Percentiles rank a stretch among this genome's conserved stretches.
Evolutionary conservation across 768 basidiomycete species (phyloP).

Genomic region (Sporobolomyces phaffii): DNA sequence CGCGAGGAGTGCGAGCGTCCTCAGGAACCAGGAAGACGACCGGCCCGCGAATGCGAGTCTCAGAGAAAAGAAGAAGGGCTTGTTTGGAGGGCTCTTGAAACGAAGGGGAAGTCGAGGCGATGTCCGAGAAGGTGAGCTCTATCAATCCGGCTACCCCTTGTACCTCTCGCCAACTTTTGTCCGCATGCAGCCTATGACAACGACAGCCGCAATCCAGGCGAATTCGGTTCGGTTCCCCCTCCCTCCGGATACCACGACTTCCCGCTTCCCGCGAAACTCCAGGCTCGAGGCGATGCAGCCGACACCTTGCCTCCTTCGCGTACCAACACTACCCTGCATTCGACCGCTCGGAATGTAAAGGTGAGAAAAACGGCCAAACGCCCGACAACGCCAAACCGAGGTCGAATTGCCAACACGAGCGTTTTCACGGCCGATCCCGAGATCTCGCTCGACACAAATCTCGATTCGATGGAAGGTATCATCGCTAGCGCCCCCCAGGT

Average conservation of each 20-base stretch:
- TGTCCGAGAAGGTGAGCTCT: slow-evolving; percentile 4
- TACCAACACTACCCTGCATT: background rate
- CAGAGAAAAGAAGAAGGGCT: slow-evolving; percentile 24
- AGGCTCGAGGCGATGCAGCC: slow-evolving; percentile 36
- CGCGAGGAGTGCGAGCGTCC: slow-evolving; percentile 11
- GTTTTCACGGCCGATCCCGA: slow-evolving; percentile 24
- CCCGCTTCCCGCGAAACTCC: slow-evolving; percentile 33
- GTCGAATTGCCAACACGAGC: no score
- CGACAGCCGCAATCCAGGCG: slow-evolving; percentile 5
- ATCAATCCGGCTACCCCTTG: no score
- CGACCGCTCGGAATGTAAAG: background rate
- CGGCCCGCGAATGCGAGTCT: background rate
- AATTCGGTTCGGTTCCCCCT: background rate
- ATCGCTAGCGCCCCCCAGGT: slow-evolving; percentile 50
- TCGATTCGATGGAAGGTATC: slow-evolving; percentile 76
- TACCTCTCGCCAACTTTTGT: no score
- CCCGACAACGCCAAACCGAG: slow-evolving; percentile 12
- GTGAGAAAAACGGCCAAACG: slow-evolving; percentile 18
- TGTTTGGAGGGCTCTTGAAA: slow-evolving; percentile 29
- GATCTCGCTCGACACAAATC: slow-evolving; percentile 60
- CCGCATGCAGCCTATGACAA: slow-evolving; percentile 15
- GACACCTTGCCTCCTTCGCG: background rate
- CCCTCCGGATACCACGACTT: slow-evolving; percentile 14
- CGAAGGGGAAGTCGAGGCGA: slow-evolving; percentile 14
- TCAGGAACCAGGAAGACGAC: slow-evolving; percentile 4